phyloP scores from a whole-genome alignment of 2,329 filamentous ascomycete species.

The Pyrenophora graminea region DNA sequence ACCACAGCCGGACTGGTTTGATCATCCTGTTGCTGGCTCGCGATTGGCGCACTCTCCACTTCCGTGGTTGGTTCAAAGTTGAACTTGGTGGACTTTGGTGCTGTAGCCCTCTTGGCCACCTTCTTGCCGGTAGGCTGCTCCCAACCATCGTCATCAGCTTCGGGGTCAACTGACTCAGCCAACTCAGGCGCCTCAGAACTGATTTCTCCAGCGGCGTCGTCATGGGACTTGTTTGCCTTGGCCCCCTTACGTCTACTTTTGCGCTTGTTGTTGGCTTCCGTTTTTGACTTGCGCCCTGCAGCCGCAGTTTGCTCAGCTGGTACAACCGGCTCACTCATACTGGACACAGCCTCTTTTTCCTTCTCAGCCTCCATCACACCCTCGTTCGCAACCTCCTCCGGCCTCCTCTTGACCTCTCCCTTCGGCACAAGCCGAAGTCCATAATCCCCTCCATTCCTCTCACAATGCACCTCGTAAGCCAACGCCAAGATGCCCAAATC shows the following conservation, averaged over 20 bases:
- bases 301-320: constrained; percentile 36
- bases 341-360: constrained; percentile 6
- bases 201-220: neutral
- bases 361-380: constrained; percentile 23
- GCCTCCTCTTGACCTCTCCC: constrained; percentile 71
- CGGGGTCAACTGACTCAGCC: constrained; percentile 1
- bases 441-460: constrained; percentile 88
- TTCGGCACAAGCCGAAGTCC: constrained; percentile 76
- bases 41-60: neutral
- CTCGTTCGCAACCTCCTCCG: constrained; percentile 19
- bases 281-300: constrained; percentile 21
- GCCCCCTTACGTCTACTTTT: constrained; percentile 4
- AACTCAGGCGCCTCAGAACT: constrained; percentile 3
- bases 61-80: constrained; percentile 18
- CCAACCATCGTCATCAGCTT: constrained; percentile 14
- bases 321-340: too few relatives aligned
- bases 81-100: constrained; percentile 13
- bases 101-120: constrained; percentile 13
- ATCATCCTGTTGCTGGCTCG: constrained; percentile 7
- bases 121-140: constrained; percentile 17
- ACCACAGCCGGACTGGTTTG: neutral
- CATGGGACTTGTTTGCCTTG: neutral
- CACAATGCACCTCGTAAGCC: constrained; percentile 91
- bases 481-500: constrained; percentile 90
- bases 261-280: constrained; percentile 13